Evolutionary conservation across 2,329 filamentous ascomycete genomes (phyloP).

Genomic region (Botrytis sinoallii): DNA sequence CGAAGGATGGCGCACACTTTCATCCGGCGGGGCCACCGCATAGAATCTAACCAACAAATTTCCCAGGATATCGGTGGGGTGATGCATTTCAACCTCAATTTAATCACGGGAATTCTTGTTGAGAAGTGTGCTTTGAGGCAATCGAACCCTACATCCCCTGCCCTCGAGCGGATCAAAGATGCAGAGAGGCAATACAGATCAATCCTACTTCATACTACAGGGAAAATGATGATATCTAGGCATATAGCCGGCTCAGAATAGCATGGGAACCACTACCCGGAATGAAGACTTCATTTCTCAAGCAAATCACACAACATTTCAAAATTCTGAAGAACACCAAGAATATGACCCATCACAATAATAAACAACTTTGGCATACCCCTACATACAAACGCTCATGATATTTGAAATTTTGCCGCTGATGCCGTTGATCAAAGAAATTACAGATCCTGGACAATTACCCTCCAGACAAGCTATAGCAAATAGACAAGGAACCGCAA

Average conservation of each 20-base stretch:
- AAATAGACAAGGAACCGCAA: background rate
- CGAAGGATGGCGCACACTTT: background rate
- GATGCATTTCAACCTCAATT: background rate
- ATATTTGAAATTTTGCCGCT: background rate
- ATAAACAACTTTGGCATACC: slow-evolving; percentile 1
- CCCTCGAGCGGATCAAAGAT: background rate
- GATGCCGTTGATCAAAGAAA: slow-evolving; percentile 1
- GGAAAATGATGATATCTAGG: background rate
- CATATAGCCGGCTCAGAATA: background rate
- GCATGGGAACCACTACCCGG: background rate
- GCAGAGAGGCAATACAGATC: background rate
- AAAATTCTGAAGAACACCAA: background rate
- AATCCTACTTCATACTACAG: background rate
- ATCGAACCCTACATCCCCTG: background rate
- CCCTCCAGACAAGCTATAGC: slow-evolving; percentile 7
- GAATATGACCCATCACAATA: background rate
- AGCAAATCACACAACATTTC: background rate
- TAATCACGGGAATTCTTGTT: background rate
- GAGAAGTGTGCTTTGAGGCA: background rate
- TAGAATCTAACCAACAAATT: background rate
- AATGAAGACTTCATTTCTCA: background rate
- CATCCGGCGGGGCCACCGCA: slow-evolving; percentile 11
- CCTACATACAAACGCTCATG: slow-evolving; percentile 15
- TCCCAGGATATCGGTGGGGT: background rate
- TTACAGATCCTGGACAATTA: background rate